Evolutionary conservation across 1,139 yeast species (phyloP).

Genomic region (Yamadazyma songkhlaensis): DNA sequence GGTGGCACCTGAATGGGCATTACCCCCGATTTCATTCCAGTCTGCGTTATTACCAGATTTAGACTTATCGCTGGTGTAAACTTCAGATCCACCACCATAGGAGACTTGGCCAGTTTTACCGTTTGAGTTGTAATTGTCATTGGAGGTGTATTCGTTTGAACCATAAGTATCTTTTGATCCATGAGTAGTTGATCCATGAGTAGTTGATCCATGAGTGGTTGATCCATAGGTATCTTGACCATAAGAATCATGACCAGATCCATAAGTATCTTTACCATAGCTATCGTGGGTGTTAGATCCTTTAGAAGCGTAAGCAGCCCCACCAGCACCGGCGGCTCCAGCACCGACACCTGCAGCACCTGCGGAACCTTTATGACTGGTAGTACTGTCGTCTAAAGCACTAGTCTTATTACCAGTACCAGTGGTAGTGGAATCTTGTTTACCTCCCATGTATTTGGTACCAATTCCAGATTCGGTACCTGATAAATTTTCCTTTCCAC

Average conservation of each 20-base stretch:
- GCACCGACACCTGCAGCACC: conserved; percentile 9
- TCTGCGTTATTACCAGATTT: conserved; percentile 4
- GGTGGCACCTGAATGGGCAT: conserved; percentile 11
- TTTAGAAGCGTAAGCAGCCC: conserved; percentile 9
- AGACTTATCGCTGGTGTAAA: conserved; percentile 4
- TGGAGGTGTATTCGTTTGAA: background rate
- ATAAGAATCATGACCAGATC: background rate
- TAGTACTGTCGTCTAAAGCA: background rate
- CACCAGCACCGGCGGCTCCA: conserved; percentile 6
- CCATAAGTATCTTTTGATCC: conserved; percentile 10
- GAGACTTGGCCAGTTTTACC: conserved; percentile 13
- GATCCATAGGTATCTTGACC: background rate
- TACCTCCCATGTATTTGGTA: conserved; percentile 17
- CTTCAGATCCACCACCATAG: conserved; percentile 9
- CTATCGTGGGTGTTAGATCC: background rate
- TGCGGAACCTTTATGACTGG: conserved; percentile 6
- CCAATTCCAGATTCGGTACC: conserved; percentile 33
- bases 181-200: background rate
- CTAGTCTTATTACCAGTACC: conserved; percentile 9
- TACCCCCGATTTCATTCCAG: conserved; percentile 10
- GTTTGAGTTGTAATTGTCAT: conserved; percentile 5
- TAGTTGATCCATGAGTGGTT: background rate
- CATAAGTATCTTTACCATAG: conserved; percentile 3
- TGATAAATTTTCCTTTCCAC: conserved; percentile 28
- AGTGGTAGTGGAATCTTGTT: conserved; percentile 5